Conservation (phyloP, 2,329 filamentous ascomycete genomes). For the Ophiocordyceps polyrhachis-furcata region DNA sequence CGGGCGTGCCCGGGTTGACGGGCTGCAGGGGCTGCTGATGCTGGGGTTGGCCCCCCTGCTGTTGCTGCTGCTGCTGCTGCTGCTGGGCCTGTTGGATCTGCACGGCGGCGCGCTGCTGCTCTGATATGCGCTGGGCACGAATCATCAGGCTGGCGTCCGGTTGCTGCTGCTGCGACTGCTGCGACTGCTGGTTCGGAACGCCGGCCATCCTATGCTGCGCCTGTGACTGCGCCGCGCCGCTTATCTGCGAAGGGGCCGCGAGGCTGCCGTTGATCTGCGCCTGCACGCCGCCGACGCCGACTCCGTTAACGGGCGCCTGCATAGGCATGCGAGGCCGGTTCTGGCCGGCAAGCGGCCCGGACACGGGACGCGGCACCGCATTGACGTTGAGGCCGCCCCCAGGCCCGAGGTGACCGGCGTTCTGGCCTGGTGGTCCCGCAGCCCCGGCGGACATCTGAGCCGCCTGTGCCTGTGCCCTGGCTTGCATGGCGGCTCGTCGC, state of each 20-base stretch:
- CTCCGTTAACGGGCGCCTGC: slow-evolving; percentile 31
- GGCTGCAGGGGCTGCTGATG: slow-evolving; percentile 17
- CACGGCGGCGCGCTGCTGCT: slow-evolving; percentile 38
- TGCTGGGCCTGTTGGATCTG: slow-evolving; percentile 25
- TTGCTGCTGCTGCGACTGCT: slow-evolving; percentile 24
- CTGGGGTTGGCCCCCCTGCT: slow-evolving; percentile 10
- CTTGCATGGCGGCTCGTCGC: slow-evolving; percentile 30
- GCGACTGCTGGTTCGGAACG: slow-evolving; percentile 17
- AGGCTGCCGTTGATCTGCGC: slow-evolving; percentile 32
- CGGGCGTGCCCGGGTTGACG: slow-evolving; percentile 13
- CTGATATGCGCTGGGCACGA: slow-evolving; percentile 47
- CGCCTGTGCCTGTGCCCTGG: slow-evolving; percentile 25
- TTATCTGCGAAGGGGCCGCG: slow-evolving; percentile 38
- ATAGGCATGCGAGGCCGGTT: slow-evolving; percentile 32
- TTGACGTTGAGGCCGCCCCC: slow-evolving; percentile 9
- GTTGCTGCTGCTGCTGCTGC: slow-evolving; percentile 9
- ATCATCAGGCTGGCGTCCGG: slow-evolving; percentile 38
- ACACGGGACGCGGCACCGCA: slow-evolving; percentile 18
- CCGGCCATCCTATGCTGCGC: slow-evolving; percentile 40
- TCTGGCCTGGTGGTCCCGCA: slow-evolving; percentile 11
- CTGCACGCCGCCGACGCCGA: slow-evolving; percentile 24
- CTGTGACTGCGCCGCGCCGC: slow-evolving; percentile 49
- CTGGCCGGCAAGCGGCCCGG: slow-evolving; percentile 27
- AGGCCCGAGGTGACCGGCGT: slow-evolving; percentile 10
- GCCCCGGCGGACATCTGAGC: slow-evolving; percentile 26